Evolutionary conservation across 2,329 filamentous ascomycete genomes (phyloP), one percentile per base, ranked within the genome.

Genomic region (Phialocephala subalpina): DNA sequence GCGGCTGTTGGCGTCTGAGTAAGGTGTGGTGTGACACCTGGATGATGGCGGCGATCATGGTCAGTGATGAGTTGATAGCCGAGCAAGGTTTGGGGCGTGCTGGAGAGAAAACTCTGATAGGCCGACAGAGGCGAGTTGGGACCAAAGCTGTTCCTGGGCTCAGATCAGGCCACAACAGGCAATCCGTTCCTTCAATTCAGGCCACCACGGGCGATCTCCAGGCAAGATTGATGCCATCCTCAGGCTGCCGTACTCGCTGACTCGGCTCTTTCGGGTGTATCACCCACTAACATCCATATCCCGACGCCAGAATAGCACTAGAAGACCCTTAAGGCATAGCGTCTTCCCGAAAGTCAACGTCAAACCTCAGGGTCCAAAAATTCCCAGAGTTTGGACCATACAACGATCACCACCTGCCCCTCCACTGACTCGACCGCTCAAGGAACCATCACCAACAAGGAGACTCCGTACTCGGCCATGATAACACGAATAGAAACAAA

Each of bases 241-340:
- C 38, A 42, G 38, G 38, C 38, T 42, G 12, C 38, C 12, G 3
- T n/a, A 5, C 38, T 14, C 4, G 12, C 38, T 42, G 18, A 16
- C 40, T 42, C 40, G 40, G 40, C 40, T 42, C 14, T 42, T 42
- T 42, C 40, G 45, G 29, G n/a, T n/a, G n/a, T n/a, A n/a, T n/a
- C n/a, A n/a, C 29, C 29, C 29, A 33, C 29, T 33, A 33, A n/a
- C 38, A 12, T 4, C 18, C 47, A 25, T 12, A n/a, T 18, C 2
- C 11, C 16, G n/a, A 40, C 66, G 66, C 66, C 63, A 67, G 63
- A 67, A 67, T 60, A 20, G 33, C 66, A 60, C 66, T 65, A 67
- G 63, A 67, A 67, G 62, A 49, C 55, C 47, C 60, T 63, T 55
- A 56, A 3, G 36, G 59, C 6, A 25, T 63, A 66, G 62, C 35